Evolutionary conservation across 2,329 filamentous ascomycete species (phyloP).

Genomic region (Paecilomyces dactylethromorphus): DNA sequence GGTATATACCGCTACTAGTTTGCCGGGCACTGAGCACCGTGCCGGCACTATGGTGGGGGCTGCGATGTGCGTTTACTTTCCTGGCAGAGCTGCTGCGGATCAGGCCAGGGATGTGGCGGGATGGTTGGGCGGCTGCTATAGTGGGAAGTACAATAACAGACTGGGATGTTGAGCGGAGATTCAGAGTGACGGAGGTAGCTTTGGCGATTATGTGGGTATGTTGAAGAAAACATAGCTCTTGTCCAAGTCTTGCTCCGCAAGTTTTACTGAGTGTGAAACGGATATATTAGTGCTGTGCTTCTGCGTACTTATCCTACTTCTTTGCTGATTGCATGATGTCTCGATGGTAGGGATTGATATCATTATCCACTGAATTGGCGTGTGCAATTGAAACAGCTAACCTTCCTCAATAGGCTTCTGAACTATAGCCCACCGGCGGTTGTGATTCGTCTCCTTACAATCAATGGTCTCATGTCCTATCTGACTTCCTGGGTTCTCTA

Average conservation of each 20-base stretch:
- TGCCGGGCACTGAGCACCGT: conserved; percentile 66
- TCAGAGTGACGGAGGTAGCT: conserved; percentile 61
- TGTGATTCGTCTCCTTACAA: conserved; percentile 69
- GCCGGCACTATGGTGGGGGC: conserved; percentile 65
- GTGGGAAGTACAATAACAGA: conserved; percentile 29
- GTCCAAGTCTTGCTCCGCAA: not conserved
- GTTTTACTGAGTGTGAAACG: not conserved
- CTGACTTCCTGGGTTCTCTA: conserved; percentile 66
- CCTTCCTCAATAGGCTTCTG: conserved; percentile 55
- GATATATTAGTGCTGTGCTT: conserved; percentile 60
- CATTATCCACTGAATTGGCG: not conserved
- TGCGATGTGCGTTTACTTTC: conserved; percentile 63
- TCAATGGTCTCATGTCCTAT: conserved; percentile 68
- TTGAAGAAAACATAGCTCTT: conserved; percentile 12
- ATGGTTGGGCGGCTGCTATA: conserved; percentile 34
- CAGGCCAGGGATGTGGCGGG: conserved; percentile 35
- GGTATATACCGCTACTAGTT: conserved; percentile 67
- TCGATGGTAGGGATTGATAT: conserved; percentile 53
- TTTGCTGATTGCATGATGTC: conserved; percentile 83
- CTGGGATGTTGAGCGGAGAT: conserved; percentile 42
- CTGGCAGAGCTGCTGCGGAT: conserved; percentile 56
- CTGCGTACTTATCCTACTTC: conserved; percentile 73
- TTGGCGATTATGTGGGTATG: conserved; percentile 69
- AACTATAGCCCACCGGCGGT: conserved; percentile 75
- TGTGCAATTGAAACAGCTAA: conserved; percentile 2